Evolutionary conservation across 2,329 filamentous ascomycete genomes (phyloP).

Genomic region (Cercospora citrullina): DNA sequence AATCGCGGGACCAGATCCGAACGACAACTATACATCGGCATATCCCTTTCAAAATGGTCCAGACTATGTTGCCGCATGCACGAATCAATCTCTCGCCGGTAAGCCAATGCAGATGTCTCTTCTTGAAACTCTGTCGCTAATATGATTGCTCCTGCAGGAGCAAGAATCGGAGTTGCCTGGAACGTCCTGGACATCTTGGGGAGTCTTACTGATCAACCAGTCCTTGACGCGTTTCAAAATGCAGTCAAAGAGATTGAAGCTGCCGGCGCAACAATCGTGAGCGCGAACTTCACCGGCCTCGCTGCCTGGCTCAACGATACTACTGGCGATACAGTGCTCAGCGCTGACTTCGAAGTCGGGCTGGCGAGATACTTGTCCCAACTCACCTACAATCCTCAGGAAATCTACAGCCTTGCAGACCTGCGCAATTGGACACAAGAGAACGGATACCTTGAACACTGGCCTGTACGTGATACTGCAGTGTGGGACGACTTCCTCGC

Average conservation of each 20-base stretch:
- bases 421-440: constrained; percentile 58
- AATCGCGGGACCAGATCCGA: constrained; percentile 56
- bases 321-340: constrained; percentile 50
- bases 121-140: background rate
- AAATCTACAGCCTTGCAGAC: constrained; percentile 54
- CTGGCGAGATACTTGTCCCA: constrained; percentile 58
- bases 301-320: constrained; percentile 45
- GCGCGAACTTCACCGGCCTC: constrained; percentile 28
- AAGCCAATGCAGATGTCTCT: background rate
- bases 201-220: constrained; percentile 40
- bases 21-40: constrained; percentile 59
- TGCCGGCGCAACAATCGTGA: constrained; percentile 26
- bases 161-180: constrained; percentile 64
- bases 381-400: constrained; percentile 59
- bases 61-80: constrained; percentile 61
- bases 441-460: constrained; percentile 55
- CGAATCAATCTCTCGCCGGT: constrained; percentile 50
- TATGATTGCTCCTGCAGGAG: constrained; percentile 30
- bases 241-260: constrained; percentile 21
- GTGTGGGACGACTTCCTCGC: constrained; percentile 56
- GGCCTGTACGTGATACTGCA: constrained; percentile 59
- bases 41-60: constrained; percentile 58
- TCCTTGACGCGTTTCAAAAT: constrained; percentile 45
- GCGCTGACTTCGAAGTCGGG: constrained; percentile 62
- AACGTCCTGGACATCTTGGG: constrained; percentile 53